Evolutionary conservation across 495 filamentous ascomycete species (phyloP).

Genomic region (Daldinia childiae): DNA sequence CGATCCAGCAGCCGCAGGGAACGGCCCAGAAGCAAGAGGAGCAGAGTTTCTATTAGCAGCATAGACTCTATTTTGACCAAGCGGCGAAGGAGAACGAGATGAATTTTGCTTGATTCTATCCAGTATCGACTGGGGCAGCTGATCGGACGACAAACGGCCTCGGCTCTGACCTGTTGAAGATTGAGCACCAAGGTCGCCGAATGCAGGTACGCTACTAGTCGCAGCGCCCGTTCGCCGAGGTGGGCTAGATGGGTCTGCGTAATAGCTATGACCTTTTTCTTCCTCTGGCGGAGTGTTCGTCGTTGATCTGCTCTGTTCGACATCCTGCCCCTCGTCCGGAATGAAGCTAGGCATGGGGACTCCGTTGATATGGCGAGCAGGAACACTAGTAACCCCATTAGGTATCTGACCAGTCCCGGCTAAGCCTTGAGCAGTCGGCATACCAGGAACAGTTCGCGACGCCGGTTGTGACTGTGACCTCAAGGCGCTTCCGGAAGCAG

Average conservation of each 20-base stretch:
- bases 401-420: slow-evolving; percentile 40
- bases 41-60: slow-evolving; percentile 55
- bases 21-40: slow-evolving; percentile 48
- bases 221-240: slow-evolving; percentile 45
- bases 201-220: slow-evolving; percentile 52
- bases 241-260: slow-evolving; percentile 47
- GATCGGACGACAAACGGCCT: slow-evolving; percentile 59
- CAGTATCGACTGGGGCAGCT: slow-evolving; percentile 59
- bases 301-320: slow-evolving; percentile 41
- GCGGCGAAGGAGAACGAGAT: slow-evolving; percentile 63
- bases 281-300: slow-evolving; percentile 55
- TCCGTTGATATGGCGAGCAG: slow-evolving; percentile 53
- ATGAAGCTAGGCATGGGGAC: slow-evolving; percentile 58
- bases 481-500: slow-evolving; percentile 54
- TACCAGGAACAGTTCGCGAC: slow-evolving; percentile 49
- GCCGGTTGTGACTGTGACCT: slow-evolving; percentile 68
- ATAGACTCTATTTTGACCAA: slow-evolving; percentile 56
- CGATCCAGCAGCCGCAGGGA: slow-evolving; percentile 43
- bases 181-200: slow-evolving; percentile 54
- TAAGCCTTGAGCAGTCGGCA: slow-evolving; percentile 35
- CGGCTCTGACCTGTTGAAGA: slow-evolving; percentile 45
- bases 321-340: slow-evolving; percentile 57
- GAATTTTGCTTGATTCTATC: slow-evolving; percentile 60
- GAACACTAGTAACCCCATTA: slow-evolving; percentile 46
- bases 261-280: slow-evolving; percentile 43